Conservation (phyloP, 2,329 filamentous ascomycete genomes). For the Ceratocystis ficicola region DNA sequence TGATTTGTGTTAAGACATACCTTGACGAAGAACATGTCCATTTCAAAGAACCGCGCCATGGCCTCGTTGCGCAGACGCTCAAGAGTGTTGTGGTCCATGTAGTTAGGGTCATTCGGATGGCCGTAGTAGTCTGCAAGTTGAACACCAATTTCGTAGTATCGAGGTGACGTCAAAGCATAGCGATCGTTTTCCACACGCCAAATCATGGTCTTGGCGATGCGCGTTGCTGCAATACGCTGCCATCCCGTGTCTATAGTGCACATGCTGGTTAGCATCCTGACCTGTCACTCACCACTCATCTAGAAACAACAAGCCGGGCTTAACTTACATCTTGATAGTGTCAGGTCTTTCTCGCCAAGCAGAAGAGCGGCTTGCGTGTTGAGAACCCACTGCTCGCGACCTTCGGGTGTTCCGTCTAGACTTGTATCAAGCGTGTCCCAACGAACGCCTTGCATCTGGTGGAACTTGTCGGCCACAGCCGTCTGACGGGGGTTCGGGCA, state of each 20-base stretch:
- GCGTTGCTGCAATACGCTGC: slow-evolving; percentile 43
- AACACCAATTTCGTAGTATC: slow-evolving; percentile 41
- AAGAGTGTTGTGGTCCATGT: slow-evolving; percentile 34
- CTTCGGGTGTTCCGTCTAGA: slow-evolving; percentile 41
- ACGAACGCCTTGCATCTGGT: slow-evolving; percentile 46
- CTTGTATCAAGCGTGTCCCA: slow-evolving; percentile 50
- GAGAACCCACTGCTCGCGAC: slow-evolving; percentile 54
- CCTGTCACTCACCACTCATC: neutral
- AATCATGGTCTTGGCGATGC: slow-evolving; percentile 45
- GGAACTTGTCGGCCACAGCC: slow-evolving; percentile 43
- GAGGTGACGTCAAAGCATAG: slow-evolving; percentile 42
- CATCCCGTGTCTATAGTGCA: slow-evolving; percentile 42
- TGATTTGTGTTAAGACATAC: slow-evolving; percentile 30
- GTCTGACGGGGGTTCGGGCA: slow-evolving; percentile 40
- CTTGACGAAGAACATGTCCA: slow-evolving; percentile 57
- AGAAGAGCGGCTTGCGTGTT: slow-evolving; percentile 53
- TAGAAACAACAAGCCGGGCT: neutral
- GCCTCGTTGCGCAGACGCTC: slow-evolving; percentile 39
- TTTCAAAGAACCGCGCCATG: slow-evolving; percentile 42
- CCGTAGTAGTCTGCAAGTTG: slow-evolving; percentile 43
- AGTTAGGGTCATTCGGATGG: slow-evolving; percentile 34
- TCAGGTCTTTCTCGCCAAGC: slow-evolving; percentile 51
- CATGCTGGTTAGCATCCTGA: neutral
- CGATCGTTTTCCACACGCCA: slow-evolving; percentile 47
- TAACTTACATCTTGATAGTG: slow-evolving; percentile 46